Evolutionary conservation across 2,329 filamentous ascomycete genomes (phyloP), one percentile per base, ranked within the genome.

Genomic region (Colletotrichum sp.): DNA sequence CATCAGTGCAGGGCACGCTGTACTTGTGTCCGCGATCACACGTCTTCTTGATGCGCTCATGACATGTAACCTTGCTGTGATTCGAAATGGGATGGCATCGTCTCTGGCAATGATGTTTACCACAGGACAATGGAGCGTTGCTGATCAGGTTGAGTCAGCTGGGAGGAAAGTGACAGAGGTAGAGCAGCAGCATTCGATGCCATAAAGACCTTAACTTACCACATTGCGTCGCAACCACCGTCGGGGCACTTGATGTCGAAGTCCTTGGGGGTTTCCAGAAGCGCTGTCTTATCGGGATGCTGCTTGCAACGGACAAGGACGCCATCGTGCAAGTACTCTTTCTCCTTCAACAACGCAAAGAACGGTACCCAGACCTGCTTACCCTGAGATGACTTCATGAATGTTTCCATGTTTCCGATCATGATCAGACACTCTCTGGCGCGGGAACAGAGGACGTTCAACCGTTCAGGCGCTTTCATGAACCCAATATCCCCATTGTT

Each of bases 361-460:
- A 94, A 89, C 0, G 86, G 86, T 0, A 78, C 78, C 93, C 93
- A 95, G 0, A 89, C 83, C 0, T 85, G 82, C 52, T 86, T 87
- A 2, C 92, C 92, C 79, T 92, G 93, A 30, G 87, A 87, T 78
- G 89, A 90, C 3, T 86, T 84, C 79, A 91, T 87, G 78, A 95
- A 95, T 0, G 94, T 96, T 0, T 90, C 84, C 71, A 91, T 88
- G 79, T 95, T 95, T 0, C 94, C 93, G 59, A 95, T 90, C 78
- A 96, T 86, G n/a, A 95, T 89, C 16, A 96, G 81, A 0, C 87
- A 90, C 70, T 94, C 85, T 2, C 93, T 88, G 0, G 94, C 93
- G 74, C 94, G 86, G 0, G 93, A 94, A 2, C 95, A 82, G 3
- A 96, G 83, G 0, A 96, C 94, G 22, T 95, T 95, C 0, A 95